Conservation (phyloP, 2,329 filamentous ascomycete genomes). For the Aspergillus sp. region DNA sequence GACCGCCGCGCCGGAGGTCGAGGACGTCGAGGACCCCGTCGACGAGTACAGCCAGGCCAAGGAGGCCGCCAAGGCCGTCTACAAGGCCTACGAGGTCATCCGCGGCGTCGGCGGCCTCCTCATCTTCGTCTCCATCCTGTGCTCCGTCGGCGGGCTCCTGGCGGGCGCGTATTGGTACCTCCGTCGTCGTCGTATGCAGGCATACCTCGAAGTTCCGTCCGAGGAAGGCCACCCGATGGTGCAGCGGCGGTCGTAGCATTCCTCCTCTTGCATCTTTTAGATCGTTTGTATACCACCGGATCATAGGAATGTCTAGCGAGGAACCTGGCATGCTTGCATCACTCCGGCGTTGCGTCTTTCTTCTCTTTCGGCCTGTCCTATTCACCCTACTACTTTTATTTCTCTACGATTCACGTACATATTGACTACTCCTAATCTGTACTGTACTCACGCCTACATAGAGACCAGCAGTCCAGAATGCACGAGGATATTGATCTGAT, state of each 20-base stretch:
- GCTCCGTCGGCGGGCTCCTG: slow-evolving; percentile 22
- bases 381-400: not conserved
- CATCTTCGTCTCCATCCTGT: slow-evolving; percentile 25
- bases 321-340: slow-evolving; percentile 2
- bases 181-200: slow-evolving; percentile 19
- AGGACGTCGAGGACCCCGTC: slow-evolving; percentile 2
- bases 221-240: slow-evolving; percentile 26
- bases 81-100: slow-evolving; percentile 30
- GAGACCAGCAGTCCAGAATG: not conserved
- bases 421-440: slow-evolving; percentile 2
- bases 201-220: slow-evolving; percentile 28
- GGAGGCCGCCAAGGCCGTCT: slow-evolving; percentile 26
- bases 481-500: too few relatives aligned
- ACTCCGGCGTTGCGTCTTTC: slow-evolving; percentile 2
- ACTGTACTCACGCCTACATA: not conserved
- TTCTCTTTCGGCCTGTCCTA: slow-evolving; percentile 1
- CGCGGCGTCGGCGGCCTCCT: slow-evolving; percentile 27
- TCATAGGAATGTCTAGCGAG: not conserved
- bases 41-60: slow-evolving; percentile 14
- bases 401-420: slow-evolving; percentile 7
- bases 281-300: not conserved
- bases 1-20: slow-evolving; percentile 13
- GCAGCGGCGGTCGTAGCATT: slow-evolving; percentile 6
- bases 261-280: too few relatives aligned
- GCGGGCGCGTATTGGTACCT: slow-evolving; percentile 20